These are phyloP conservation scores for Xylaria longipes DNA, from an alignment of 495 filamentous ascomycete species.

Conservation along the genomic window DNA sequence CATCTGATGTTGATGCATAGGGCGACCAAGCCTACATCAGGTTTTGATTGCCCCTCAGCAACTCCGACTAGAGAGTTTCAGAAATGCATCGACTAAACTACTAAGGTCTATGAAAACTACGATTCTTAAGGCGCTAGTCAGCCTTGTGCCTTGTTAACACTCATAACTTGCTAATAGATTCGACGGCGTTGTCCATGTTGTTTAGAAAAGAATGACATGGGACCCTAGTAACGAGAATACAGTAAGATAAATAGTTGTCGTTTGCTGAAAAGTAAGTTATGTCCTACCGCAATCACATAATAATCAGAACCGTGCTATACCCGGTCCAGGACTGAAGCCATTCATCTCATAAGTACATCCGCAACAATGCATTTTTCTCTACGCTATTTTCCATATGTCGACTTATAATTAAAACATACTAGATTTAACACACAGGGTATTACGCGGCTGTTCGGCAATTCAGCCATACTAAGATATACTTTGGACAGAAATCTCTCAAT, in stretches of 20 bases:
- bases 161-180: background rate
- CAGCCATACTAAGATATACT: background rate
- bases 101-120: background rate
- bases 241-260: background rate
- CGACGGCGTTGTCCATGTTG: background rate
- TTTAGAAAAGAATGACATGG: background rate
- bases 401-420: background rate
- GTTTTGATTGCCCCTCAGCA: background rate
- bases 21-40: background rate
- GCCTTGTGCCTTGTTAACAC: background rate
- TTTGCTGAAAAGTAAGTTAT: background rate
- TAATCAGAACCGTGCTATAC: background rate
- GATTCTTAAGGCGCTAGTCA: background rate
- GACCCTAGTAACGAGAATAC: background rate
- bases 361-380: background rate
- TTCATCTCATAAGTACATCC: background rate
- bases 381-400: background rate
- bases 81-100: background rate
- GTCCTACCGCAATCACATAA: background rate
- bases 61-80: background rate
- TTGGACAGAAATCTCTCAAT: background rate
- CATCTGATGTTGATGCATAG: slow-evolving; percentile 4
- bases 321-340: background rate
- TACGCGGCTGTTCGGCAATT: background rate
- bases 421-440: background rate